Percentiles rank a stretch among this genome's conserved stretches.
phyloP scores from a whole-genome alignment of 345 rosid genomes.

The Acer saccharum region DNA sequence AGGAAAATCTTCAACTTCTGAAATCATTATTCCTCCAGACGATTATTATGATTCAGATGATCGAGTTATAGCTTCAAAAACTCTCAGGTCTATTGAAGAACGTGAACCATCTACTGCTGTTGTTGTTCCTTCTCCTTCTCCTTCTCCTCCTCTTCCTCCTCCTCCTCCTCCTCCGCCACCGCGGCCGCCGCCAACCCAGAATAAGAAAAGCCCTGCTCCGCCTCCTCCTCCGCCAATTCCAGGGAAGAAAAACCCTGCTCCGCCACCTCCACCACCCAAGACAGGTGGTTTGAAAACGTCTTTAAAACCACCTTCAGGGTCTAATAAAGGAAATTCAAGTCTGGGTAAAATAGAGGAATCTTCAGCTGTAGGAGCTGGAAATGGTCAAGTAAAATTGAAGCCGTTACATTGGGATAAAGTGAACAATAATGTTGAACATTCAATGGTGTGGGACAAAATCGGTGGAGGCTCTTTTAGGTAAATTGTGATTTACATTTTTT shows the following conservation, averaged over 20 bases:
- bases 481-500: conserved; percentile 15
- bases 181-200: conserved; percentile 25
- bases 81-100: conserved; percentile 19
- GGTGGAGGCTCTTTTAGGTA: conserved; percentile 84
- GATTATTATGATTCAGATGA: conserved; percentile 8
- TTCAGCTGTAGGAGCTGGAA: conserved; percentile 27
- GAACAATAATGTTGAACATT: conserved; percentile 56
- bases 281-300: conserved; percentile 29
- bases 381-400: conserved; percentile 66
- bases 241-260: conserved; percentile 29
- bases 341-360: conserved; percentile 35
- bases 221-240: conserved; percentile 36
- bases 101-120: conserved; percentile 26
- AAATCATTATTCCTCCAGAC: conserved; percentile 27
- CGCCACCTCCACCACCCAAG: conserved; percentile 53
- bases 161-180: conserved; percentile 32
- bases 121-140: conserved; percentile 27
- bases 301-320: conserved; percentile 44
- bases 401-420: conserved; percentile 95
- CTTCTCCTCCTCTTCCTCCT: conserved; percentile 18
- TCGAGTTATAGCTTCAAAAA: conserved; percentile 7
- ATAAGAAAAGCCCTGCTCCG: conserved; percentile 20
- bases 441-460: conserved; percentile 95
- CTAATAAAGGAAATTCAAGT: conserved; percentile 20
- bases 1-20: conserved; percentile 64